Base-by-base conservation (phyloP, 805 yeast genomes). In the Zygosaccharomyces bisporus region DNA sequence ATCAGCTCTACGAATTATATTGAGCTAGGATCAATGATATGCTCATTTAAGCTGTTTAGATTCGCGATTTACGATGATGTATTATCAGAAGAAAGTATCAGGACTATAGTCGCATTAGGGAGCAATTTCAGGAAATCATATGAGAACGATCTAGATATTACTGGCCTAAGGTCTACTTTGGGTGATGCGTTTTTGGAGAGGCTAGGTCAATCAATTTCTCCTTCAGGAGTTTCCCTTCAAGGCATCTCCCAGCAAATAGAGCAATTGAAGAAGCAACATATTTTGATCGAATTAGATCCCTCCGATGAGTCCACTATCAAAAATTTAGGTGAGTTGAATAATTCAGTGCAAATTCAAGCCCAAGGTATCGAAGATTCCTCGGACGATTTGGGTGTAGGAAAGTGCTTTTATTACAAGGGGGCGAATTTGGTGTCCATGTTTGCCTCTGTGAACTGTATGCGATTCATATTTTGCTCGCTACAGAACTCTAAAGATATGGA, bases 21-120 rank as follows among this genome's bases (percentile, higher is more conserved):
- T n/a, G 62, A 56, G 29, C 12, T 68, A 21, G 70, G 68, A 6
- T 58, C 67, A 1, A 61, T 65, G 48, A 61, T 59, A 16, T 52
- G 64, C 6, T 54, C 67, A 2, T 54, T 67, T n/a, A 59, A 53
- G 38, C 42, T 63, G 10, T 60, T 37, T 32, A 43, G 50, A n/a
- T 46, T 58, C 4, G 36, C 27, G 16, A 34, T 55, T 2, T 59
- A 36, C 30, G 36, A 39, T 9, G 43, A 36, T 7, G 32, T 21
- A 8, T 30, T 57, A 16, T 35, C 49, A n/a, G 51, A 48, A 20
- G 36, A 45, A 12, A 36, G 49, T 3, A 29, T 53, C 2, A 49
- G 41, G 27, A 27, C 44, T n/a, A 19, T 51, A 20, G 24, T 34
- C 39, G 37, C 43, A 2, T 31, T 46, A 13, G 54, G 57, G 1